A percentile compares a stretch with the other conserved stretches of the same genome.
Conservation (phyloP, 495 filamentous ascomycete genomes). For the Lentithecium fluviatile region DNA sequence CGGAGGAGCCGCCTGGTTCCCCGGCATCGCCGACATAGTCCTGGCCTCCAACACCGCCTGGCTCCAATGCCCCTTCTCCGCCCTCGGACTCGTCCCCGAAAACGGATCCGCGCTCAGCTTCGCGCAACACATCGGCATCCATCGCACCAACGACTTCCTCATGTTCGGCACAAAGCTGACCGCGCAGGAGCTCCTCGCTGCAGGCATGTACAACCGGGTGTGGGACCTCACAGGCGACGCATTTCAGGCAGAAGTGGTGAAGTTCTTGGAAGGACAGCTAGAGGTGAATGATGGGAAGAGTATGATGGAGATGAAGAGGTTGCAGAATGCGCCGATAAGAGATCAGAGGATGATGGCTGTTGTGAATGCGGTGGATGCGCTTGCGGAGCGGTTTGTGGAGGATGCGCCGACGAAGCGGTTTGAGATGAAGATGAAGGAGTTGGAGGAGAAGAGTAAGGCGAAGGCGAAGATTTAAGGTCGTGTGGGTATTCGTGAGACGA, state of each 20-base stretch:
- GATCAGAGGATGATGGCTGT: slow-evolving; percentile 38
- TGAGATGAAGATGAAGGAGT: slow-evolving; percentile 36
- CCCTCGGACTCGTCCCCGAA: slow-evolving; percentile 41
- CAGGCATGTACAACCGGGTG: slow-evolving; percentile 38
- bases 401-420: slow-evolving; percentile 40
- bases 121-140: slow-evolving; percentile 39
- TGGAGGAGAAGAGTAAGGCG: slow-evolving; percentile 33
- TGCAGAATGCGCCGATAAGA: slow-evolving; percentile 39
- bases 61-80: slow-evolving; percentile 40
- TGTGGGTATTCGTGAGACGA: no score
- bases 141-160: slow-evolving; percentile 42
- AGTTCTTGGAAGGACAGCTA: slow-evolving; percentile 38
- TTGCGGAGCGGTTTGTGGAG: slow-evolving; percentile 43
- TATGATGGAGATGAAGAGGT: slow-evolving; percentile 45
- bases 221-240: slow-evolving; percentile 28
- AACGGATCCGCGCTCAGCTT: slow-evolving; percentile 40
- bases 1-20: slow-evolving; percentile 41
- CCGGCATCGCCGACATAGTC: slow-evolving; percentile 39
- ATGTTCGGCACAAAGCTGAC: slow-evolving; percentile 41
- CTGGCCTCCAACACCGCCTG: slow-evolving; percentile 35
- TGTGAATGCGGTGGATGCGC: slow-evolving; percentile 39
- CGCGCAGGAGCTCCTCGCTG: slow-evolving; percentile 30
- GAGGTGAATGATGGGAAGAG: slow-evolving; percentile 41
- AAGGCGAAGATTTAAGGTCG: slow-evolving; percentile 20
- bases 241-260: slow-evolving; percentile 35